phyloP scores from a whole-genome alignment of 164 flowering plant genomes.

The Vitis riparia region DNA sequence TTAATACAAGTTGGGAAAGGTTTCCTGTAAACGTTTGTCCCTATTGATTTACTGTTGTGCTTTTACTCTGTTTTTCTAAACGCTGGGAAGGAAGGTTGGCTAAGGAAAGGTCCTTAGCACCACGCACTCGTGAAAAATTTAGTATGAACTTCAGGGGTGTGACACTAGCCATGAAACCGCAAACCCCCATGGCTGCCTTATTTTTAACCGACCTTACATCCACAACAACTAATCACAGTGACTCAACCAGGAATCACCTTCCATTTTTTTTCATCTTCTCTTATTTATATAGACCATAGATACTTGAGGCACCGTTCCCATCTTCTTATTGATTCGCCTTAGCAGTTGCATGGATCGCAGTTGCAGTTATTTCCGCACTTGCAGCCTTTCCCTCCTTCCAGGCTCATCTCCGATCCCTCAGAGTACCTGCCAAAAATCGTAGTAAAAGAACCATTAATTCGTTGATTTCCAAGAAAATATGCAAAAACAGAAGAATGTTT shows the following conservation, averaged over 20 bases:
- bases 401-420: slow-evolving; percentile 12
- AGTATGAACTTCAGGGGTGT: no score
- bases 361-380: slow-evolving; percentile 24
- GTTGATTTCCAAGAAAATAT: not conserved
- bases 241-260: not conserved
- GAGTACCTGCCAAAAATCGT: slow-evolving; percentile 10
- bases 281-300: slow-evolving; percentile 1
- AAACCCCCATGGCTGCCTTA: no score
- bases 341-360: slow-evolving; percentile 22
- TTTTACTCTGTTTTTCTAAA: no score
- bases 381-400: slow-evolving; percentile 3
- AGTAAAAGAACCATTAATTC: not conserved
- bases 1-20: no score
- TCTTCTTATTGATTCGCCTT: not conserved
- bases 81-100: no score
- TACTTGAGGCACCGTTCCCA: not conserved
- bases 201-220: no score
- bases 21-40: no score
- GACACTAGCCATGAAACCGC: no score
- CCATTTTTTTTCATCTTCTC: not conserved
- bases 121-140: no score
- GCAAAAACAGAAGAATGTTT: not conserved
- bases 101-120: no score
- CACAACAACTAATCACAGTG: no score
- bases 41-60: no score